Base-by-base conservation (phyloP, 345 rosid species). In the Noccaea bulbosa region DNA sequence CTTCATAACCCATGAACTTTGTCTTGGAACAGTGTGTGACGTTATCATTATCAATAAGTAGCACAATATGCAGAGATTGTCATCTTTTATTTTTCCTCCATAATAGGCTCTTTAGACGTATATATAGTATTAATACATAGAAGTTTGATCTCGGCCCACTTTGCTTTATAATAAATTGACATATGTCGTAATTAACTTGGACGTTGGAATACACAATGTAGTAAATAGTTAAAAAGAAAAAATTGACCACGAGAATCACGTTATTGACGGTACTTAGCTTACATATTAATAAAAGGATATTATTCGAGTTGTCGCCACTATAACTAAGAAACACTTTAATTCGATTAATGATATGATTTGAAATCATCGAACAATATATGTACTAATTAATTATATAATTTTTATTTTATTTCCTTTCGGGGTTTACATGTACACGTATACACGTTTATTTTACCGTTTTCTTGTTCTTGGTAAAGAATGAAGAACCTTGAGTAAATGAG, bases 171-270 rank as follows among this genome's bases (percentile, higher is more conserved):
- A 6, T 14, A 33, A 27, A 70, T 40, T 0, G 60, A 39, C 60
- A 33, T 32, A 24, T 14, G 41, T 48, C 5, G 27, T 38, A 49
- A 49, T 49, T 16, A 60, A 61, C 16, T 41, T 62, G 45, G 62
- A 52, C 69, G 54, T 61, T 41, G 27, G 15, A 51, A 51, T 41
- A 49, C 63, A 27, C 46, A 54, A 40, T 30, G 30, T 27, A 12
- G 11, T 55, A 20, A 49, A 61, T 41, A 32, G 11, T 50, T 45
- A 15, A 7, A 0, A 40, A 57, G n/a, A 7, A 22, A 1, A 62
- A 7, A 30, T 16, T 15, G 43, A 17, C 63, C 48, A 72, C 76
- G 49, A 35, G 50, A 63, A 63, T 63, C 57, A 62, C 70, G 76
- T 72, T 53, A 62, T 44, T 15, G 11, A 12, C 47, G 46, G 67